Conservation (phyloP, 208 protist genomes). For the Porcisia hertigi region DNA sequence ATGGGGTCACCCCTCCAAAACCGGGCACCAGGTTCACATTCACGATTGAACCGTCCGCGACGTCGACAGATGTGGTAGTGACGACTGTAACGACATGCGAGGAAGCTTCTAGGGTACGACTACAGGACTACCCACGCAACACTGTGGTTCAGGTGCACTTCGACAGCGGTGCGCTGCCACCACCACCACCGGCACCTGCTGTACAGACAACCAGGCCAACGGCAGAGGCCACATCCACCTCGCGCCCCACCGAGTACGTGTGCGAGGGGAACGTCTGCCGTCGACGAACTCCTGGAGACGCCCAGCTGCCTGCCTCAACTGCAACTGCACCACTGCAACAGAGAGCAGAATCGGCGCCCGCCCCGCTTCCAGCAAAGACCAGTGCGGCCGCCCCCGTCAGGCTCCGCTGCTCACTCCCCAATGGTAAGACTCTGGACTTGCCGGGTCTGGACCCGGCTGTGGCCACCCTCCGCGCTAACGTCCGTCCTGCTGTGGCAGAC, state of each 20-base stretch:
- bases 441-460: conserved; percentile 29
- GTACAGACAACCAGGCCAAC: neutral
- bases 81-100: conserved; percentile 17
- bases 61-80: neutral
- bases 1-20: conserved; percentile 20
- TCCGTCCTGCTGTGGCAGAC: conserved; percentile 43
- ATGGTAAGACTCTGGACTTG: conserved; percentile 46
- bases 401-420: conserved; percentile 64
- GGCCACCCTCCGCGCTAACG: conserved; percentile 46
- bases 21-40: conserved; percentile 20
- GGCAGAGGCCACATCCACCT: neutral
- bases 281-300: conserved; percentile 5
- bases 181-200: neutral
- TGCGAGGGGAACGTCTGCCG: conserved; percentile 51
- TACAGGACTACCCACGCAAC: conserved; percentile 49
- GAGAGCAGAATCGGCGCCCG: neutral
- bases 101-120: conserved; percentile 38
- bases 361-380: neutral
- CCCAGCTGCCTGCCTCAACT: conserved; percentile 2
- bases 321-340: conserved; percentile 1
- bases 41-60: conserved; percentile 1
- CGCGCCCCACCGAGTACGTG: conserved; percentile 15
- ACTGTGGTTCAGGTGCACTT: conserved; percentile 27
- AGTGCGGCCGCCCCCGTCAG: conserved; percentile 30
- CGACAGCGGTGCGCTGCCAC: conserved; percentile 9